Base-by-base conservation (phyloP, 2,329 filamentous ascomycete genomes). In the Microcyclospora pomicola region DNA sequence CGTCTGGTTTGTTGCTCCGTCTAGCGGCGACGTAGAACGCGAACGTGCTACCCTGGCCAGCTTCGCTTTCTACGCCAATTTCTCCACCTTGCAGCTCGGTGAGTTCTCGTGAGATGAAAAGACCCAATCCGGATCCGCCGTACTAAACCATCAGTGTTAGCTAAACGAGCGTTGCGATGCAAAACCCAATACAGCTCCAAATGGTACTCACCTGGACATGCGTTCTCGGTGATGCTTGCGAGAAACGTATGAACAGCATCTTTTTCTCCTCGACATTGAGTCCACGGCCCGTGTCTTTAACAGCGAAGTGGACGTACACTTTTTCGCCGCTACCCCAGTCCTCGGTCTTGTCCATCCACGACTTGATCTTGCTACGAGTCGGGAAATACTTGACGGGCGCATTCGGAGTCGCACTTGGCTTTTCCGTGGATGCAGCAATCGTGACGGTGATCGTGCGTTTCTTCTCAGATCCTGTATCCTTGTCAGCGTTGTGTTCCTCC, bases 21-120 rank as follows among this genome's bases (percentile, higher is more conserved):
- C 75, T 73, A 38, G 74, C 73, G 45, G 77, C 79, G 55, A 86
- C 71, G 53, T 83, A 86, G 55, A 87, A 86, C 19, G 75, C 78
- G 56, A 86, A 86, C 0, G 74, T 82, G 56, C 77, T 82, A 30
- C 82, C 82, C 29, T 73, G 66, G 10, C 77, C 80, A 40, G 75
- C 70, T 43, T 72, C 64, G 0, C 78, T 82, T 2, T 71, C 68
- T 2, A 88, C 78, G 2, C 82, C 82, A 34, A 91, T 86, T 42
- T 82, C 77, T 3, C 83, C 83, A 14, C 82, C 81, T 54, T 87
- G 82, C 9, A 88, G 64, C 53, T 88, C 82, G 0, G 81, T 83
- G n/a, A 91, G 67, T 38, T 82, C 74, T 15, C 81, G 71, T 29
- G 77, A 82, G 46, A 88, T 87, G 56, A 86, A 88, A 0, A 88